phyloP scores from a whole-genome alignment of 2,329 filamentous ascomycete genomes.

The Pseudocercospora fuligena region DNA sequence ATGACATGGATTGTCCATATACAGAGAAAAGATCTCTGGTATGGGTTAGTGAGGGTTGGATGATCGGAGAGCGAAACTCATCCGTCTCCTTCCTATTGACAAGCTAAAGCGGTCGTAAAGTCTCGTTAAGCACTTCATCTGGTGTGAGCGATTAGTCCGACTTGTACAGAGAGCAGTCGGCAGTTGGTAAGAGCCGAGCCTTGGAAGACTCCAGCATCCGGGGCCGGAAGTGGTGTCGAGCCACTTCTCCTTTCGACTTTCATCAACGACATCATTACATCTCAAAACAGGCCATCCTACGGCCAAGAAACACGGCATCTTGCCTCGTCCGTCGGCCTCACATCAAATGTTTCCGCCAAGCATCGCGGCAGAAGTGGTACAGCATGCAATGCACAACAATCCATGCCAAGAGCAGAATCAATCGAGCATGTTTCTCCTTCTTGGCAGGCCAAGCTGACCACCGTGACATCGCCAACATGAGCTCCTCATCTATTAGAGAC shows the following conservation, averaged over 20 bases:
- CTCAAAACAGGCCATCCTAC: background rate
- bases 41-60: background rate
- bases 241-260: background rate
- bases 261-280: background rate
- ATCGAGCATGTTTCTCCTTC: background rate
- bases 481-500: background rate
- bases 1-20: background rate
- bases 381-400: background rate
- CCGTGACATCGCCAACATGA: background rate
- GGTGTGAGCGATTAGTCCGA: background rate
- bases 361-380: background rate
- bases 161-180: background rate
- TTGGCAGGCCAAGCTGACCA: background rate
- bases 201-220: background rate
- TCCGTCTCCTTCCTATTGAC: background rate
- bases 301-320: background rate
- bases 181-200: constrained; percentile 1
- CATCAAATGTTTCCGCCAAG: background rate
- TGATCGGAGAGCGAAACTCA: background rate
- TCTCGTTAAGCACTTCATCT: background rate
- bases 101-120: background rate
- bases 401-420: background rate
- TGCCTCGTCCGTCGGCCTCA: background rate
- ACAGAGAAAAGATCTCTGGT: background rate
- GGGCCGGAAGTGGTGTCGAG: background rate